Evolutionary conservation across 306 rosid species (phyloP), one percentile per base, ranked within the genome.

Genomic region (Mucuna pruriens): DNA sequence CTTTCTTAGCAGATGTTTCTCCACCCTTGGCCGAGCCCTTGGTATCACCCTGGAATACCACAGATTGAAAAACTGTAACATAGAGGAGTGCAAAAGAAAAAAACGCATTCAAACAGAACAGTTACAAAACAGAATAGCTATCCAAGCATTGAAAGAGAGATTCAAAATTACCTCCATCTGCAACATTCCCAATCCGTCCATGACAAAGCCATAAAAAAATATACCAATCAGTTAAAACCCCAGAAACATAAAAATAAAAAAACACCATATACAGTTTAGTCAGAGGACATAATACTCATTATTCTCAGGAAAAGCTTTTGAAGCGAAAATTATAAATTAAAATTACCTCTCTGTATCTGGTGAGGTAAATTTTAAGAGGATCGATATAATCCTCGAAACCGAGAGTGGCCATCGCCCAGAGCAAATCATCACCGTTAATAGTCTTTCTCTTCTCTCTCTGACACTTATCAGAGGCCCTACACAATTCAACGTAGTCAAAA

Each of bases 401-500:
- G 25, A 95, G 72, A 62, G 98, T 95, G 0, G 97, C 97, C 98
- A 95, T 93, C 2, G 99, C 97, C 99, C 99, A 95, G 73, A 95
- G 97, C 88, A 95, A 92, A 84, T 95, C 99, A 26, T 95, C 98
- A 2, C 99, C 99, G 51, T 93, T 93, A 81, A 95, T 89, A 1
- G 99, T 95, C 91, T 93, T 95, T 81, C 99, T 87, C 89, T 96
- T 96, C 85, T 96, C 99, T 77, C 97, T 92, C 92, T 89, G 99
- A 79, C 99, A 96, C 88, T 93, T 96, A 60, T 96, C 99, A 74
- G 97, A 93, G n/a, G 97, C 99, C 92, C 99, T 96, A 70, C 84
- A 79, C 6, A 4, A 79, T 66, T 71, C 66, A 76, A 69, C 54
- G 45, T 45, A 34, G 16, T 61, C 63, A 2, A 49, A 68, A 71